Percentiles rank a stretch among this genome's conserved stretches.
These are phyloP conservation scores for Tulasnella sp. DNA, from an alignment of 768 basidiomycete species.

Conservation along the genomic window DNA sequence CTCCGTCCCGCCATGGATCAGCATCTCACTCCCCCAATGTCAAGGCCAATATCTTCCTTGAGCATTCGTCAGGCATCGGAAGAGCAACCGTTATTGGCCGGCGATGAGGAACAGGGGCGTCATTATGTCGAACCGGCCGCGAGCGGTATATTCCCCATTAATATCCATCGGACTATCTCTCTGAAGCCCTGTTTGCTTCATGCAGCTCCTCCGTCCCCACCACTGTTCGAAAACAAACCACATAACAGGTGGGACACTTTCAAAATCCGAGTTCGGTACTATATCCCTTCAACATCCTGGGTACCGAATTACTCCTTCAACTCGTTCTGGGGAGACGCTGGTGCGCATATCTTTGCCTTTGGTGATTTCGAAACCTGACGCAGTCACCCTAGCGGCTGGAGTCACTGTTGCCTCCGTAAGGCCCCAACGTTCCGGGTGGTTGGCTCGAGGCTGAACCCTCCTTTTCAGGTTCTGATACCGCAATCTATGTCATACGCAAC, in stretches of 20 bases:
- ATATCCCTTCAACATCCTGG: slow-evolving; percentile 66
- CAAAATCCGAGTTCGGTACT: slow-evolving; percentile 46
- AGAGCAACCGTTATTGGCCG: neutral
- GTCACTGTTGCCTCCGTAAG: slow-evolving; percentile 56
- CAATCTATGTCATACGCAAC: slow-evolving; percentile 88
- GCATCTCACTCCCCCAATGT: slow-evolving; percentile 1
- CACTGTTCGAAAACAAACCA: neutral
- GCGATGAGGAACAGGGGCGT: slow-evolving; percentile 10
- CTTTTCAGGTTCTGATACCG: slow-evolving; percentile 50
- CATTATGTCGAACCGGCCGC: neutral
- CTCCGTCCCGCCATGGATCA: neutral
- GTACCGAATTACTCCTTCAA: slow-evolving; percentile 63
- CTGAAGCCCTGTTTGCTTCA: neutral
- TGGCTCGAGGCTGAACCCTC: neutral
- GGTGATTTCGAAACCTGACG: slow-evolving; percentile 27
- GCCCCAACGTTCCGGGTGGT: neutral
- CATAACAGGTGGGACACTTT: slow-evolving; percentile 16
- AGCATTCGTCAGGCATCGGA: neutral
- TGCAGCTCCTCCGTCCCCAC: neutral
- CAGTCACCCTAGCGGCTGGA: slow-evolving; percentile 71
- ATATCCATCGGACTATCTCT: neutral
- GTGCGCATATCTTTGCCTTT: neutral
- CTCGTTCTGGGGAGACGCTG: slow-evolving; percentile 31
- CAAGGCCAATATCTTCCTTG: neutral
- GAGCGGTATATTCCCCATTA: neutral